A percentile compares a stretch with the other conserved stretches of the same genome.
Conservation (phyloP, 768 basidiomycete species). For the Tulasnella calospora region DNA sequence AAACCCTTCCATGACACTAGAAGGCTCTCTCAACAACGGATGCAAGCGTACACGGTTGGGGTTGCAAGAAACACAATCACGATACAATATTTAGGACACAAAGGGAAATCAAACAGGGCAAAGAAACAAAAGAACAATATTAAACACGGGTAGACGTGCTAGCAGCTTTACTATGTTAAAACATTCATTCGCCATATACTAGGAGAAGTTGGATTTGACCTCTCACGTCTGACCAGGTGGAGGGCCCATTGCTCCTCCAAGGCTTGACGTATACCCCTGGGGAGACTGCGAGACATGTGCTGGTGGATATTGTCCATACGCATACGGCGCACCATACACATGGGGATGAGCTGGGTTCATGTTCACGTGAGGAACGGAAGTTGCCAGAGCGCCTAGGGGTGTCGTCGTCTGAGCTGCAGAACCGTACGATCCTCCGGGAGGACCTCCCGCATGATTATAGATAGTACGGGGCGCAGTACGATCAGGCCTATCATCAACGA, state of each 20-base stretch:
- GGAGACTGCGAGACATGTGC: neutral
- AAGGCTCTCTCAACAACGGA: neutral
- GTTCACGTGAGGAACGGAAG: conserved; percentile 4
- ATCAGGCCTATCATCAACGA: conserved; percentile 23
- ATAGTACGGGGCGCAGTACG: conserved; percentile 21
- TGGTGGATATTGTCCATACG: neutral
- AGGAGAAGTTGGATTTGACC: neutral
- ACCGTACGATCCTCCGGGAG: neutral
- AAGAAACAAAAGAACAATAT: neutral
- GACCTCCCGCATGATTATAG: conserved; percentile 21
- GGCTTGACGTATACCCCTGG: neutral
- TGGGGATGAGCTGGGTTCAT: neutral
- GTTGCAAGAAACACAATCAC: neutral
- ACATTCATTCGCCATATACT: neutral
- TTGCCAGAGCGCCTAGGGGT: neutral
- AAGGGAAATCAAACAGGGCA: neutral
- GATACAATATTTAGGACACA: neutral
- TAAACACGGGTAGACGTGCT: neutral
- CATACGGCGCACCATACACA: neutral
- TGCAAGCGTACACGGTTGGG: neutral
- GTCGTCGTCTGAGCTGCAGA: neutral
- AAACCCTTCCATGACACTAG: neutral
- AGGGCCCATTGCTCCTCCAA: neutral
- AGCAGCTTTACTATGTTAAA: neutral
- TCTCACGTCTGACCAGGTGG: neutral